Percentiles rank a stretch among this genome's conserved stretches.
These are phyloP conservation scores for Tolypocladium ophioglossoides DNA, from an alignment of 2,329 filamentous ascomycete genomes.

Conservation along the genomic window DNA sequence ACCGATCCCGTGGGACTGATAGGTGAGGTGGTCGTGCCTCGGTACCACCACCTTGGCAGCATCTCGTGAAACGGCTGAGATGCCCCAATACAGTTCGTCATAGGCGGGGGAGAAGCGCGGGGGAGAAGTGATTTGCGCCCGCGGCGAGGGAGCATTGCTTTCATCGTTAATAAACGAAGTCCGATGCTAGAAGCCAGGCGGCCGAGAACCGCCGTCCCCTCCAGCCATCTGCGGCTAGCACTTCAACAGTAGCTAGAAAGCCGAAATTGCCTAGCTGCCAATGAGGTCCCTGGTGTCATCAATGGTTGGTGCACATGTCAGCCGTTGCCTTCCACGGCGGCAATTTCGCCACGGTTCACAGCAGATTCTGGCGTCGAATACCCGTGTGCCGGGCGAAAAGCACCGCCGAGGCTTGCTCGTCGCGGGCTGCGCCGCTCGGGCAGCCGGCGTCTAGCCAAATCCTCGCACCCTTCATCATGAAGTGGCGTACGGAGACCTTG, in stretches of 20 bases:
- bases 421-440: not conserved
- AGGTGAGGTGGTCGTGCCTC: not conserved
- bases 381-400: not conserved
- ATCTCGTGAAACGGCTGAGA: not conserved
- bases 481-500: no score
- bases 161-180: not conserved
- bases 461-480: not conserved
- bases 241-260: no score
- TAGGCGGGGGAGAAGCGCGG: not conserved
- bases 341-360: not conserved
- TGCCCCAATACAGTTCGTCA: not conserved
- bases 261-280: not conserved
- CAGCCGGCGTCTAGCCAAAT: not conserved
- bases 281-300: not conserved
- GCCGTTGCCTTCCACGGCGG: not conserved
- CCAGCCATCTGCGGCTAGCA: not conserved
- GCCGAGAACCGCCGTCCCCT: no score
- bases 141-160: not conserved
- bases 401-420: not conserved
- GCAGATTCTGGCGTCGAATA: not conserved
- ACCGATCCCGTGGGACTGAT: not conserved
- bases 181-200: not conserved
- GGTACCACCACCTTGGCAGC: not conserved
- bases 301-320: not conserved
- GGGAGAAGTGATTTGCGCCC: no score